Evolutionary conservation across 1,284 basidiomycete species (phyloP).

Genomic region (Irpex rosettiformis): DNA sequence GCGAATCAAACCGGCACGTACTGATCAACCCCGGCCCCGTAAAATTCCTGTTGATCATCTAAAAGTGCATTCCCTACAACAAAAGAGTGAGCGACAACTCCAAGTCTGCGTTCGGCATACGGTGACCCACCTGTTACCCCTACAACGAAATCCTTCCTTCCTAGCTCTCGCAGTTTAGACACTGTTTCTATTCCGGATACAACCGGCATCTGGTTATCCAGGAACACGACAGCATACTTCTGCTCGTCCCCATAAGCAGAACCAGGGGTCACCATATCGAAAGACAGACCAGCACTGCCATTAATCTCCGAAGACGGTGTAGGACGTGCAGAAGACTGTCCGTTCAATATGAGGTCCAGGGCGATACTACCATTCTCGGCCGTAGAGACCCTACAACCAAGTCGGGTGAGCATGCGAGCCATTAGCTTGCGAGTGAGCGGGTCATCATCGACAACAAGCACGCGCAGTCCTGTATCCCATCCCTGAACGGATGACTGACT

Average conservation of each 20-base stretch:
- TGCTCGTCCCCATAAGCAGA: conserved; percentile 18
- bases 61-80: conserved; percentile 57
- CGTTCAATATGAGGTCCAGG: conserved; percentile 65
- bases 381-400: conserved; percentile 74
- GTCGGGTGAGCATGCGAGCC: conserved; percentile 73
- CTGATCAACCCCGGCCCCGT: conserved; percentile 76
- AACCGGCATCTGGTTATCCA: conserved; percentile 88
- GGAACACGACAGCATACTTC: conserved; percentile 70
- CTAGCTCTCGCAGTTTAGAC: conserved; percentile 59
- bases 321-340: conserved; percentile 10
- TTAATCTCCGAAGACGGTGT: conserved; percentile 31
- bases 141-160: conserved; percentile 72
- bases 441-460: conserved; percentile 79
- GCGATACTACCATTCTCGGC: conserved; percentile 90
- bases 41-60: conserved; percentile 71
- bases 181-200: conserved; percentile 77
- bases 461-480: conserved; percentile 45
- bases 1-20: conserved; percentile 32
- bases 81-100: conserved; percentile 6
- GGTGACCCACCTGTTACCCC: conserved; percentile 64
- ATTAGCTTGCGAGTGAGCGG: conserved; percentile 79
- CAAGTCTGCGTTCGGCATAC: conserved; percentile 26
- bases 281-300: conserved; percentile 21
- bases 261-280: conserved; percentile 14
- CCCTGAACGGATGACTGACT: conserved; percentile 20